These are phyloP conservation scores for Pythium folliculosum DNA, from an alignment of 352 stramenopile genomes.

Conservation along the genomic window DNA sequence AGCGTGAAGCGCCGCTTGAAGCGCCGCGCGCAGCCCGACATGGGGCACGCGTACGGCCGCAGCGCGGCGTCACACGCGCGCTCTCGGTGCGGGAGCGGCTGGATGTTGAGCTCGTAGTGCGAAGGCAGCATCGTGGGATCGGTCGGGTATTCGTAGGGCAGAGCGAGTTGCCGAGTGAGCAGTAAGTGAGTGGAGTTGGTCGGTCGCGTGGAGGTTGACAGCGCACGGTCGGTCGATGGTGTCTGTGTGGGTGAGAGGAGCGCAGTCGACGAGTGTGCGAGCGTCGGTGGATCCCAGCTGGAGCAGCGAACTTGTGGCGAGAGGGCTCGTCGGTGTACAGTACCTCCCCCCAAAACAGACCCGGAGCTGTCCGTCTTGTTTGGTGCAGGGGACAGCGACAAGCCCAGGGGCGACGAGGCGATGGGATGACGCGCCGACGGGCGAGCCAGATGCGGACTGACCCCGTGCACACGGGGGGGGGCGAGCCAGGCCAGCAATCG, in stretches of 20 bases:
- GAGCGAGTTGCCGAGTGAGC: background rate
- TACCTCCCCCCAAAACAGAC: background rate
- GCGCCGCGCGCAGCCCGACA: slow-evolving; percentile 42
- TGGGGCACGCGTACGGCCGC: slow-evolving; percentile 37
- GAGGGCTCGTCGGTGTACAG: background rate
- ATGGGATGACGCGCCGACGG: background rate
- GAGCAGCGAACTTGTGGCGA: background rate
- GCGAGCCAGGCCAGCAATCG: background rate
- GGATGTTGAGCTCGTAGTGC: background rate
- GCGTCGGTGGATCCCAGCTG: background rate
- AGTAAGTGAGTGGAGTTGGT: background rate
- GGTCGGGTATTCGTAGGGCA: background rate
- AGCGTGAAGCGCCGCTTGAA: slow-evolving; percentile 77
- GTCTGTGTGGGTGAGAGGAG: too few species aligned
- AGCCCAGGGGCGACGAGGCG: background rate
- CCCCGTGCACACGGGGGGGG: too few species aligned
- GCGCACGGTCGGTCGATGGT: too few species aligned
- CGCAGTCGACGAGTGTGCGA: background rate
- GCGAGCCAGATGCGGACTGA: background rate
- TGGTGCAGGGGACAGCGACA: background rate
- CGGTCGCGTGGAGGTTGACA: background rate
- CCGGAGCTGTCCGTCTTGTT: too few species aligned
- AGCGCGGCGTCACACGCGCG: background rate
- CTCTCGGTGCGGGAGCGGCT: background rate
- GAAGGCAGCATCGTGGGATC: background rate